phyloP scores from a whole-genome alignment of 176 grass and related monocot species.

The Ensete ventricosum region DNA sequence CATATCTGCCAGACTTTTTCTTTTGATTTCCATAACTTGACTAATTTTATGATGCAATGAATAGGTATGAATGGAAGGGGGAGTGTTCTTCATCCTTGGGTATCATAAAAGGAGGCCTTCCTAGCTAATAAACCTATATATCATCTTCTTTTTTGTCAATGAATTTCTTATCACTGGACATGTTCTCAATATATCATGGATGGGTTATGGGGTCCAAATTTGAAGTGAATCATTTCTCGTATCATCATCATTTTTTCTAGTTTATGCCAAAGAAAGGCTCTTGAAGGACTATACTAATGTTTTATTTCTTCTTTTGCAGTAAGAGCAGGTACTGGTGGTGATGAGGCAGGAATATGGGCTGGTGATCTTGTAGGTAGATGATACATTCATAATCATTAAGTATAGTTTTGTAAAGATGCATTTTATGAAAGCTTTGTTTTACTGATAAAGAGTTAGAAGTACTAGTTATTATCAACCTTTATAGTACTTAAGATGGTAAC shows the following conservation, averaged over 20 bases:
- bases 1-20: not conserved
- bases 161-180: not conserved
- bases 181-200: not conserved
- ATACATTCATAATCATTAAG: constrained; percentile 18
- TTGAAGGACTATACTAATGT: constrained; percentile 14
- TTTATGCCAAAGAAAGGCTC: not conserved
- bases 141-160: not conserved
- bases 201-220: not conserved
- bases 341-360: constrained; percentile 95
- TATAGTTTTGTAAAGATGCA: not conserved
- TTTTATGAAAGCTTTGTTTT: not conserved
- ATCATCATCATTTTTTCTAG: not conserved
- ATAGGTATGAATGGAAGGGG: not conserved
- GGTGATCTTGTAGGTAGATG: constrained; percentile 99
- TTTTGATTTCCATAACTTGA: not conserved
- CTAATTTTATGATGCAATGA: not conserved
- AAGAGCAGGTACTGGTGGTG: constrained; percentile 87
- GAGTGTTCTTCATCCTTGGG: not conserved
- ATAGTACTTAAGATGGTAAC: not conserved
- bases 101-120: not conserved
- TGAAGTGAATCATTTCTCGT: not conserved
- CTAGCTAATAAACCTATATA: not conserved
- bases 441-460: not conserved
- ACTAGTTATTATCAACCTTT: not conserved
- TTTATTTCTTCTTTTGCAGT: constrained; percentile 52